Percentiles rank a stretch among this genome's conserved stretches.
Conservation (phyloP, 306 rosid genomes). For the Vachellia pachyceras region DNA sequence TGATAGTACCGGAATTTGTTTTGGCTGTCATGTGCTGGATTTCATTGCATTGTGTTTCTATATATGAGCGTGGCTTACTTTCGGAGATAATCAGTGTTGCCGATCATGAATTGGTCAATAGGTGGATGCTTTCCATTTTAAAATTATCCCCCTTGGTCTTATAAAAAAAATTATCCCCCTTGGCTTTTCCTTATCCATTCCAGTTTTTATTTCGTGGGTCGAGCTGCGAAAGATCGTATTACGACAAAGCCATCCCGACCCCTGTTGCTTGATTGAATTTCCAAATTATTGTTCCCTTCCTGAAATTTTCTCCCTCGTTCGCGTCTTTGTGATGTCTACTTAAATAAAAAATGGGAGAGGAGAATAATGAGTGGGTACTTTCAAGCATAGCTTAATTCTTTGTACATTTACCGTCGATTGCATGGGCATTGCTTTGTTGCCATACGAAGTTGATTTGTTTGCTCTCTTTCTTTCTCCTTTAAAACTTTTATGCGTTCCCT, state of each 20-base stretch:
- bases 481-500: not conserved
- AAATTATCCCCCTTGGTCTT: too few relatives aligned
- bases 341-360: conserved; percentile 6
- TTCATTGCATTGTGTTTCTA: conserved; percentile 44
- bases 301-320: not conserved
- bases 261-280: conserved; percentile 28
- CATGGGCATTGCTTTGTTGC: conserved; percentile 8
- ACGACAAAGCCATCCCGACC: conserved; percentile 11
- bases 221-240: conserved; percentile 37
- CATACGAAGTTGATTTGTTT: conserved; percentile 32
- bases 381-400: not conserved
- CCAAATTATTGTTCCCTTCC: conserved; percentile 15
- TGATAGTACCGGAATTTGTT: conserved; percentile 46
- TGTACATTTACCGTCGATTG: conserved; percentile 9
- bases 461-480: not conserved
- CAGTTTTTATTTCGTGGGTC: conserved; percentile 30
- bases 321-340: conserved; percentile 25
- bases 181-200: conserved; percentile 17
- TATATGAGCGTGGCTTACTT: conserved; percentile 27
- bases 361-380: conserved; percentile 24
- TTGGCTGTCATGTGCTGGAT: conserved; percentile 24
- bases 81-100: conserved; percentile 24
- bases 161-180: not conserved
- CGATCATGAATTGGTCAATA: conserved; percentile 30
- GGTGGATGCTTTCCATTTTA: conserved; percentile 35